These are phyloP conservation scores for Serendipita vermifera DNA, from an alignment of 768 basidiomycete genomes.

Conservation along the genomic window DNA sequence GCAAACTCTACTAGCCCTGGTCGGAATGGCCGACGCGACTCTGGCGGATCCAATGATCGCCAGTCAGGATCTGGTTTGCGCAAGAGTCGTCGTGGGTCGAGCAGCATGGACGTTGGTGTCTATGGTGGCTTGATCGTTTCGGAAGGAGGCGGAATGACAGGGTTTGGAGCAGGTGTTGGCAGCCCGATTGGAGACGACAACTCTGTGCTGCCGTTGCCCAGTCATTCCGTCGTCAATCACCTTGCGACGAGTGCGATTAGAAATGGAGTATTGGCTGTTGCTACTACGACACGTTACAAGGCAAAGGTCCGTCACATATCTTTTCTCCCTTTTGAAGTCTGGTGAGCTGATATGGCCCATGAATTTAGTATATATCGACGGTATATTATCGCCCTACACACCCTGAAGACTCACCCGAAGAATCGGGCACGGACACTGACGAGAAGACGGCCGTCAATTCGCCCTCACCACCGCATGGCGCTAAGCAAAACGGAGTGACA, in stretches of 20 bases:
- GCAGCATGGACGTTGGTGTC: not conserved
- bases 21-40: not conserved
- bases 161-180: conserved; percentile 13
- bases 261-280: conserved; percentile 87
- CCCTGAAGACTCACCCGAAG: not conserved
- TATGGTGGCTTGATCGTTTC: not conserved
- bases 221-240: conserved; percentile 89
- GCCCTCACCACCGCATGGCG: too few species aligned
- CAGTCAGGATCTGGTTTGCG: not conserved
- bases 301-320: conserved; percentile 53
- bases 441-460: too few species aligned
- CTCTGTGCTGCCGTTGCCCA: conserved; percentile 82
- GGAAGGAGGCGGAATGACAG: not conserved
- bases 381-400: conserved; percentile 64
- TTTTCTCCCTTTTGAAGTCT: conserved; percentile 4
- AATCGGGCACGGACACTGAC: too few species aligned
- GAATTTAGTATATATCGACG: conserved; percentile 62
- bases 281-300: conserved; percentile 79
- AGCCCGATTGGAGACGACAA: conserved; percentile 58
- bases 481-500: too few species aligned
- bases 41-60: not conserved
- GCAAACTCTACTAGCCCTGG: not conserved
- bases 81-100: not conserved
- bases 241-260: conserved; percentile 89
- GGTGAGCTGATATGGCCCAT: not conserved